Evolutionary conservation across 345 rosid species (phyloP).

Genomic region (Salix viminalis): DNA sequence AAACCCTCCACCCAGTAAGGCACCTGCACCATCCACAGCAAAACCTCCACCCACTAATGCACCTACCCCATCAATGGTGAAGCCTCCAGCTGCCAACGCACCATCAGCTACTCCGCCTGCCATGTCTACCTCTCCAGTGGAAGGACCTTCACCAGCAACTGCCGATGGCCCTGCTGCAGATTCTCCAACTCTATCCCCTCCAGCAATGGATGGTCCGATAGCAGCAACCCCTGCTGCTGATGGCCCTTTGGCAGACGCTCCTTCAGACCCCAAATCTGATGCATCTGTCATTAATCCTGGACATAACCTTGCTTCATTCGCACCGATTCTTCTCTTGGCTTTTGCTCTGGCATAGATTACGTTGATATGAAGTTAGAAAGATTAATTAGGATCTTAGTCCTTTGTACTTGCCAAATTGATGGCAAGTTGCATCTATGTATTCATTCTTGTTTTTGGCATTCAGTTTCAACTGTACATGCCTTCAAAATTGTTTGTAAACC

Average conservation of each 20-base stretch:
- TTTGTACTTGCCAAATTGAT: not conserved
- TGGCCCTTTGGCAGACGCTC: slow-evolving; percentile 12
- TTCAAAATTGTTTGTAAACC: not conserved
- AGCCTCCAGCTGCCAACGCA: not conserved
- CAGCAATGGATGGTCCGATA: slow-evolving; percentile 11
- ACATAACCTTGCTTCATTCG: not conserved
- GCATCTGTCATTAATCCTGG: not conserved
- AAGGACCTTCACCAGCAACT: not conserved
- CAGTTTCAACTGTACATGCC: not conserved
- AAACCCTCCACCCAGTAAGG: slow-evolving; percentile 13
- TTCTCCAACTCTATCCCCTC: slow-evolving; percentile 9
- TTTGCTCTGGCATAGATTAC: not conserved
- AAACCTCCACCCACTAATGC: not conserved
- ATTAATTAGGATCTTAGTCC: not conserved
- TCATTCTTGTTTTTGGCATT: not conserved
- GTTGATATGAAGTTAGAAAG: not conserved
- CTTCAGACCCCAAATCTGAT: not conserved
- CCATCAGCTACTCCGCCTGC: slow-evolving; percentile 9
- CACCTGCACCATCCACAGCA: slow-evolving; percentile 10
- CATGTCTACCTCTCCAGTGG: not conserved
- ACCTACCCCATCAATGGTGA: slow-evolving; percentile 7
- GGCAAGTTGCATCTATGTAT: not conserved
- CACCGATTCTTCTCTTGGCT: not conserved
- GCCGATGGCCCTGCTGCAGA: not conserved
- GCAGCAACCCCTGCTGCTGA: not conserved